A percentile compares a stretch with the other conserved stretches of the same genome.
phyloP scores from a whole-genome alignment of 1,139 yeast species.

The Geotrichum phurueaensis region DNA sequence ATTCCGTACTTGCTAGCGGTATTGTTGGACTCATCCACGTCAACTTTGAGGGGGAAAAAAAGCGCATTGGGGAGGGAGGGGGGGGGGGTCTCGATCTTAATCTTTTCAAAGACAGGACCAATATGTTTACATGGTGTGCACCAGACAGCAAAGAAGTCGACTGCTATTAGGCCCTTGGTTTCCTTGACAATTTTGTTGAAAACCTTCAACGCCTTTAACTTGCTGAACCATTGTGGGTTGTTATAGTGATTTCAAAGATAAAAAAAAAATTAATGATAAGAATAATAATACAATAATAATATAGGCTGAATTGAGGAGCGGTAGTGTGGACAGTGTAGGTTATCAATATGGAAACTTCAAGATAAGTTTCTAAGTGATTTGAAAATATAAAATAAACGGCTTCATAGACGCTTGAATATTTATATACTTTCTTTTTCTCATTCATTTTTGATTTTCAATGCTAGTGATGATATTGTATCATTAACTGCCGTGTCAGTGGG shows the following conservation, averaged over 20 bases:
- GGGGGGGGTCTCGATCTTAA: conserved; percentile 50
- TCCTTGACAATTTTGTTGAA: neutral
- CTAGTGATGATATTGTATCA: neutral
- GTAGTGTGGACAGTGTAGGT: too few species aligned
- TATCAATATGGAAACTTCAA: too few species aligned
- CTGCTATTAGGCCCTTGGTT: conserved; percentile 53
- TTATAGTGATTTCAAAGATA: neutral
- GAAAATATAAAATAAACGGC: neutral
- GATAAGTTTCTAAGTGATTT: neutral
- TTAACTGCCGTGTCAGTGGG: neutral
- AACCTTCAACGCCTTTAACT: neutral
- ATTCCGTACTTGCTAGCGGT: conserved; percentile 70
- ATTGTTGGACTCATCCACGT: conserved; percentile 71
- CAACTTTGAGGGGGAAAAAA: conserved; percentile 80
- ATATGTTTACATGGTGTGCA: conserved; percentile 96
- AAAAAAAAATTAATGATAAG: neutral
- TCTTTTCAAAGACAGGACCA: conserved; percentile 83
- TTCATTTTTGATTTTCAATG: neutral
- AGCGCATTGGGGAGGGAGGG: conserved; percentile 53
- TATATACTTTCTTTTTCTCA: neutral
- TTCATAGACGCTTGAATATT: neutral
- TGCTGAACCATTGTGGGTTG: neutral
- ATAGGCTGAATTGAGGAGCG: neutral
- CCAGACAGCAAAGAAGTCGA: conserved; percentile 93
- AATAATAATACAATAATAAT: neutral